Base-by-base conservation (phyloP, 108 stramenopile genomes). In the Licmophora abbreviata region DNA sequence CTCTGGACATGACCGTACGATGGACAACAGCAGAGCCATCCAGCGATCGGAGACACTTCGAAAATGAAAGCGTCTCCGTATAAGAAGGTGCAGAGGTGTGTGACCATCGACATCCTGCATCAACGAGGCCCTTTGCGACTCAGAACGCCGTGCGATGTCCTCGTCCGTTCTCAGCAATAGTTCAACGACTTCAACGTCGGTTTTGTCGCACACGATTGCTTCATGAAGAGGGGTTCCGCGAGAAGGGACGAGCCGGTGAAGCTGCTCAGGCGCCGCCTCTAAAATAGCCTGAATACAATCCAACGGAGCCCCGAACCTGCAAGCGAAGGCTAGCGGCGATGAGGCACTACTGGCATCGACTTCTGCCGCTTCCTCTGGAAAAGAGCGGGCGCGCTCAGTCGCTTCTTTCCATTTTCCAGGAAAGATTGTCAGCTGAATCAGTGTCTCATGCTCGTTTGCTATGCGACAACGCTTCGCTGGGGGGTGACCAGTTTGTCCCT, bases 141-240 rank as follows among this genome's bases (percentile, higher is more conserved):
- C n/a, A n/a, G n/a, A n/a, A n/a, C n/a, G n/a, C 24, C 81, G 21
- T 4, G 18, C 24, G 3, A n/a, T 24, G n/a, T 46, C 45, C 21
- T 66, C 72, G 38, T 76, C 74, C 14, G 54, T 61, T 44, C 41
- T n/a, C 0, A 76, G 31, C 24, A 76, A 47, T 0, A 61, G 40
- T 22, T 40, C 57, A 56, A 76, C 63, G 1, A 61, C 48, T 35
- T 53, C 32, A 24, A 71, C 41, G 37, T 60, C 61, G 38, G 70
- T 48, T 48, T 68, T 42, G 30, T 79, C 76, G 58, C 71, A 68
- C 23, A 79, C 64, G 30, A 79, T 64, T 4, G 73, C 72, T 55
- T 86, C 84, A 49, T 86, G 84, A 23, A 86, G 44, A 4, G 84
- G 84, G 8, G 84, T 82, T 3, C 84, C 84, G 52, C 77, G 37